Percentiles rank a stretch among this genome's conserved stretches.
Evolutionary conservation across 2,329 filamentous ascomycete genomes (phyloP).

Genomic region (Cryphonectria radicalis): DNA sequence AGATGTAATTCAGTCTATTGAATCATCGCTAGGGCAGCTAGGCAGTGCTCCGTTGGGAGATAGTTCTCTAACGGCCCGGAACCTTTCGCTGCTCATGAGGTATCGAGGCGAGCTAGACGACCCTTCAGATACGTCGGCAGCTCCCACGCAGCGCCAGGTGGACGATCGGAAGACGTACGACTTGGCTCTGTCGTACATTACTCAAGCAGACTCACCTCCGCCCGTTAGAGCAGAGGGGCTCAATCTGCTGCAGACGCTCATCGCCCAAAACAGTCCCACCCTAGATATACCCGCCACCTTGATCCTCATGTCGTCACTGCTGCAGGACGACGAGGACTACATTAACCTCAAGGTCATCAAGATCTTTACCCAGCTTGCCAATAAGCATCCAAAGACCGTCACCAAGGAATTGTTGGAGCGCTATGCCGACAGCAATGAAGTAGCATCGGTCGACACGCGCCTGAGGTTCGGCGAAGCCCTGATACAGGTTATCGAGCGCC

Average conservation of each 20-base stretch:
- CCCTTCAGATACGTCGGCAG: conserved; percentile 41
- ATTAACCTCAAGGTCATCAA: conserved; percentile 72
- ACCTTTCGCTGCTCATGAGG: conserved; percentile 58
- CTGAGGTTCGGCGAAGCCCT: conserved; percentile 72
- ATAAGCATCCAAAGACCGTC: conserved; percentile 65
- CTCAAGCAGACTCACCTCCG: conserved; percentile 62
- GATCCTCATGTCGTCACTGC: conserved; percentile 65
- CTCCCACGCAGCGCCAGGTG: conserved; percentile 51
- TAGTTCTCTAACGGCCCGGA: conserved; percentile 57
- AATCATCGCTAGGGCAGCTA: conserved; percentile 52
- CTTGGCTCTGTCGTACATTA: conserved; percentile 68
- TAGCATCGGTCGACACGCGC: conserved; percentile 63
- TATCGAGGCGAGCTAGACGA: conserved; percentile 60
- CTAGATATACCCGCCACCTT: conserved; percentile 70
- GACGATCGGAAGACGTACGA: conserved; percentile 67
- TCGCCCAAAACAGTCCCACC: conserved; percentile 58
- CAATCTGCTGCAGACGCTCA: conserved; percentile 61
- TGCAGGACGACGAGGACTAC: conserved; percentile 71
- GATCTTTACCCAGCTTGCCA: conserved; percentile 64
- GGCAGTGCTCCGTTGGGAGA: conserved; percentile 45
- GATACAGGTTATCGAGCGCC: conserved; percentile 64
- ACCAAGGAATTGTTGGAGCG: conserved; percentile 66
- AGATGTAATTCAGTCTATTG: conserved; percentile 49
- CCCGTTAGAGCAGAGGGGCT: conserved; percentile 70
- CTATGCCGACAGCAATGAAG: conserved; percentile 68